phyloP scores from a whole-genome alignment of 495 filamentous ascomycete species.

The Podospora australis region DNA sequence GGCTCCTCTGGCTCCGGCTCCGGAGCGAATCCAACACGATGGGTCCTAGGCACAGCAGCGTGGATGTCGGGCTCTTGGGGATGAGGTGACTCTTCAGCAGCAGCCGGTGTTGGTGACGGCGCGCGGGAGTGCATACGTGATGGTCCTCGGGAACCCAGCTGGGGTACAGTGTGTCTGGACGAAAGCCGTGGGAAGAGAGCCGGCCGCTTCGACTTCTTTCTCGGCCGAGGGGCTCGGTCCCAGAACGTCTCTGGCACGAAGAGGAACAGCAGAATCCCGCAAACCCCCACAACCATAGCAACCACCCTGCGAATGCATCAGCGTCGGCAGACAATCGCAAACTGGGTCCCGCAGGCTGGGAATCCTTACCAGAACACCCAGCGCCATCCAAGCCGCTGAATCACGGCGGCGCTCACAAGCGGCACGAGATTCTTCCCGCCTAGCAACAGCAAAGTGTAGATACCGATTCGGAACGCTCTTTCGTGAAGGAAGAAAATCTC shows the following conservation, averaged over 20 bases:
- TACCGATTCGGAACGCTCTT: conserved; percentile 88
- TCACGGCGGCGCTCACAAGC: conserved; percentile 80
- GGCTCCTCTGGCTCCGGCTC: background rate
- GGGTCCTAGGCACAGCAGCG: background rate
- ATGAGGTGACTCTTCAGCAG: background rate
- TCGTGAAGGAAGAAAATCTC: conserved; percentile 98
- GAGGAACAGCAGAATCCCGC: conserved; percentile 69
- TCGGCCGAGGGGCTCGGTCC: conserved; percentile 72
- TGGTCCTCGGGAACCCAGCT: background rate
- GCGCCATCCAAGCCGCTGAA: conserved; percentile 71
- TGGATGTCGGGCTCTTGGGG: conserved; percentile 1
- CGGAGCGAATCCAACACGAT: conserved; percentile 4
- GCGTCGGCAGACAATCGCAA: too few relatives aligned
- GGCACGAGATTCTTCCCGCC: conserved; percentile 93
- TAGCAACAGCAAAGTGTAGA: conserved; percentile 84
- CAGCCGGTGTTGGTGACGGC: background rate
- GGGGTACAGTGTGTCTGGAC: conserved; percentile 14
- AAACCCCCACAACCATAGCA: conserved; percentile 74
- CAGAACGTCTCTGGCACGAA: conserved; percentile 97
- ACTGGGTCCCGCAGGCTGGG: background rate
- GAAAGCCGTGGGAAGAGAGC: conserved; percentile 36
- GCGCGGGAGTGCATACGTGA: too few relatives aligned
- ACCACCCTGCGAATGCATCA: conserved; percentile 54
- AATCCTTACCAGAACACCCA: conserved; percentile 80
- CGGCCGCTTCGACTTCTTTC: conserved; percentile 31